Percentiles rank a stretch among this genome's conserved stretches.
These are phyloP conservation scores for Dothidotthia symphoricarpi DNA, from an alignment of 2,329 filamentous ascomycete species.

Conservation along the genomic window DNA sequence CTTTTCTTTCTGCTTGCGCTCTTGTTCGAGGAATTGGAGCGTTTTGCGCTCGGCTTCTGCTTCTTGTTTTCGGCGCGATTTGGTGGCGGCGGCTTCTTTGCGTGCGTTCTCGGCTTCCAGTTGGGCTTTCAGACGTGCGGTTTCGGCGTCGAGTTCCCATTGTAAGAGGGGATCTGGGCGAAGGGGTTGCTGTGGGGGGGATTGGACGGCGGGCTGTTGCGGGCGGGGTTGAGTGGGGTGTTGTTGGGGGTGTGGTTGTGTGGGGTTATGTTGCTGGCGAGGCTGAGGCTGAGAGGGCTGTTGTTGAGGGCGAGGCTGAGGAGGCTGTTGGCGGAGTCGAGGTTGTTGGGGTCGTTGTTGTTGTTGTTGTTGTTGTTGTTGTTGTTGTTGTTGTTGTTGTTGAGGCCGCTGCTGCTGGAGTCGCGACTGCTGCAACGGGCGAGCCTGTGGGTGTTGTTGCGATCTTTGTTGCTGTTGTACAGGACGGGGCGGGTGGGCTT, in stretches of 20 bases:
- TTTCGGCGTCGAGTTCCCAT: constrained; percentile 54
- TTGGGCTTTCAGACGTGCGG: constrained; percentile 47
- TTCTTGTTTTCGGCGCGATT: constrained; percentile 58
- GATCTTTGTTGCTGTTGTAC: constrained; percentile 5
- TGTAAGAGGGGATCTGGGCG: constrained; percentile 51
- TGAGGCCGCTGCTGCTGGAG: neutral
- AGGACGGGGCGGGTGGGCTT: constrained; percentile 15
- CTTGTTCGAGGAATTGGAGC: constrained; percentile 34
- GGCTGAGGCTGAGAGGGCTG: constrained; percentile 18
- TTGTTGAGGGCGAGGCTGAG: constrained; percentile 27
- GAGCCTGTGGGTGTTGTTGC: constrained; percentile 6
- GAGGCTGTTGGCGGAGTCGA: constrained; percentile 2
- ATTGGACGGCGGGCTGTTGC: constrained; percentile 34
- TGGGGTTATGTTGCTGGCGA: constrained; percentile 5
- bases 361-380: constrained; percentile 3
- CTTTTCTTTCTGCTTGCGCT: constrained; percentile 61
- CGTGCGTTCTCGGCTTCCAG: constrained; percentile 44
- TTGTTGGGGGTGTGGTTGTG: constrained; percentile 4
- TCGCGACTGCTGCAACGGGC: no score
- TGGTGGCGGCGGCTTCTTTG: constrained; percentile 44
- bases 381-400: constrained; percentile 5
- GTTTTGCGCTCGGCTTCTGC: constrained; percentile 52
- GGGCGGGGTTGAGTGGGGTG: constrained; percentile 4
- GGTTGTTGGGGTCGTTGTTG: constrained; percentile 9
- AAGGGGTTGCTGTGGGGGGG: constrained; percentile 4